phyloP scores from a whole-genome alignment of 176 grass and related monocot species.

The Hyparrhenia diplandra region DNA sequence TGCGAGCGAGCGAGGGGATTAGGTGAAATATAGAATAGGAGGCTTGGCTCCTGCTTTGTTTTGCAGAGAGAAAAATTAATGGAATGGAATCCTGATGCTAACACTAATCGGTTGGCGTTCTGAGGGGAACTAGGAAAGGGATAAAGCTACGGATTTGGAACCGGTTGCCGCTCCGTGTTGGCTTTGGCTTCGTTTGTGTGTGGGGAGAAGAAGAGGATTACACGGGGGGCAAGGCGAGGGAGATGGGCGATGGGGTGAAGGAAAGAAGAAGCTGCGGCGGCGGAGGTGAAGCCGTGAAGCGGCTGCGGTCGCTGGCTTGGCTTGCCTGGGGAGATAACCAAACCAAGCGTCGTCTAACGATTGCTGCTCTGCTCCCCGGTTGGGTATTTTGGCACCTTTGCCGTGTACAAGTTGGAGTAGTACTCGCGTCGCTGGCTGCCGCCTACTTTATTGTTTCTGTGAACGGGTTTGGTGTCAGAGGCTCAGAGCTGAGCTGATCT shows the following conservation, averaged over 20 bases:
- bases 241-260: slow-evolving; percentile 4
- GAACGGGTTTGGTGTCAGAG: not conserved
- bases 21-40: slow-evolving; percentile 28
- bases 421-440: slow-evolving; percentile 2
- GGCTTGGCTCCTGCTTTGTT: not conserved
- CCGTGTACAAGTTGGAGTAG: not conserved
- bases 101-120: not conserved
- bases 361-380: slow-evolving; percentile 9
- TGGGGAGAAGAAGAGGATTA: not conserved
- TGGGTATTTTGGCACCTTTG: not conserved
- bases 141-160: slow-evolving; percentile 1
- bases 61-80: not conserved
- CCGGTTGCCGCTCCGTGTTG: slow-evolving; percentile 7
- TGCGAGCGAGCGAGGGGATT: too few relatives aligned
- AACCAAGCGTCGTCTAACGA: slow-evolving; percentile 9
- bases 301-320: slow-evolving; percentile 18
- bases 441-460: not conserved
- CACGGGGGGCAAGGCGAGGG: too few relatives aligned
- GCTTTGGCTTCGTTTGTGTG: not conserved
- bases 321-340: slow-evolving; percentile 22
- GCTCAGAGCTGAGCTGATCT: not conserved
- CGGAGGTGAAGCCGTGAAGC: not conserved
- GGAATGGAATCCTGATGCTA: not conserved
- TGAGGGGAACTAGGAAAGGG: not conserved
- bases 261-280: not conserved